Evolutionary conservation across 2,329 filamentous ascomycete species (phyloP), one percentile per base, ranked within the genome.

Genomic region (Verticillium klebahnii): DNA sequence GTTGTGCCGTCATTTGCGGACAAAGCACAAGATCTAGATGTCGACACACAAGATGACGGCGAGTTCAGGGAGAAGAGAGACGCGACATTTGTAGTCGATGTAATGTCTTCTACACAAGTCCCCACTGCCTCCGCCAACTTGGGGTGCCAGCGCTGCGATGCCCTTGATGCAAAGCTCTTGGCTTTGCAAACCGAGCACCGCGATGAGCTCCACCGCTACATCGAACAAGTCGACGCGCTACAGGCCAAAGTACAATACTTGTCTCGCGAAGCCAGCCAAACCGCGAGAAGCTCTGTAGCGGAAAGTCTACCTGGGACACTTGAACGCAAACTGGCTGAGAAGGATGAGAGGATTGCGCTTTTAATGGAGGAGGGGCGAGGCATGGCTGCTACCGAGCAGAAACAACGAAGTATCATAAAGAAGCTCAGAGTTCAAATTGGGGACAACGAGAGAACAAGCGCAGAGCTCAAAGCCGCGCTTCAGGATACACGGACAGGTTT

Each of bases 301-400:
- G 78, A 82, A 29, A 86, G 89, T 1, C 78, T 84, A 2, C 72
- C 85, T 0, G 89, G 89, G 6, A 91, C 88, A 61, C 62, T 81
- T 1, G 91, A 96, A 66, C 91, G 89, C 73, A 93, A 91, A 70
- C 74, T 98, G 15, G 90, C 92, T 1, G 93, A 96, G 69, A 96
- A 93, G 71, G 93, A 98, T 69, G 89, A 94, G 68, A 91, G 91
- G 72, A 96, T 98, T 69, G 92, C 93, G 2, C 79, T 93, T 56
- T 79, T 99, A 14, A 90, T 99, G 82, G 89, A 96, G 68, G 95
- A 99, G 77, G 95, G 96, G 0, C 91, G 95, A 69, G 93, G 90
- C 67, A 82, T 98, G 9, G 93, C 92, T 1, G 91, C 89, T 68
- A 90, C 86, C 0, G 95, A 99, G 73, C 85, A 97, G 74, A 92